Evolutionary conservation across 225 moss, liverwort and hornwort genomes (phyloP).

Genomic region (Climacium dendroides): DNA sequence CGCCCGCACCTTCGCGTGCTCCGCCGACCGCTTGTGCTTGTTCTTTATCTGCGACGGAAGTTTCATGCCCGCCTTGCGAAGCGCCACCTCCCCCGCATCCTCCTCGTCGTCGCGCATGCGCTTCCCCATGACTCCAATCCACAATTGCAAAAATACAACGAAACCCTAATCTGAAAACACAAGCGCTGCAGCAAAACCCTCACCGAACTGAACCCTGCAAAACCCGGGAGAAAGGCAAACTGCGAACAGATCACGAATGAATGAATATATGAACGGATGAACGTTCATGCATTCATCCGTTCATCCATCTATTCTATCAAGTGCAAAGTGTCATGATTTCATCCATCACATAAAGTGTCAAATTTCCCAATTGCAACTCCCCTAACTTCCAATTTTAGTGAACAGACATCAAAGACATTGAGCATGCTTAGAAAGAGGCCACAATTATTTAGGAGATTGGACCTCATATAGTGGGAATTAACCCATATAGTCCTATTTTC

Average conservation of each 20-base stretch:
- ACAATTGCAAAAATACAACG: not conserved
- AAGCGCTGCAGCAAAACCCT: not conserved
- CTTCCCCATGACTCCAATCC: constrained; percentile 30
- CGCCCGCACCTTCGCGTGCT: constrained; percentile 51
- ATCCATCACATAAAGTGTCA: too few relatives aligned
- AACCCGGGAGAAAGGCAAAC: not conserved
- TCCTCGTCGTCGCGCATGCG: constrained; percentile 40
- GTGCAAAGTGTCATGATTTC: too few relatives aligned
- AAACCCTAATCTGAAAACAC: not conserved
- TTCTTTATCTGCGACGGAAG: constrained; percentile 82
- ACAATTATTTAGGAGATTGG: too few relatives aligned
- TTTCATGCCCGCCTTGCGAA: constrained; percentile 34
- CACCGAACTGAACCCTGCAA: too few relatives aligned
- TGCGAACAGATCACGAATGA: not conserved
- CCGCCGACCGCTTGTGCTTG: constrained; percentile 63
- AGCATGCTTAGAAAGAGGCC: too few relatives aligned
- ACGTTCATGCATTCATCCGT: too few relatives aligned
- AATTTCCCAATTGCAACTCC: too few relatives aligned
- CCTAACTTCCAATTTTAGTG: too few relatives aligned
- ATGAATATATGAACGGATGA: not conserved
- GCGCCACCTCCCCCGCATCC: constrained; percentile 45
- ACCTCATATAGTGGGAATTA: too few relatives aligned
- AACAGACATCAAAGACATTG: too few relatives aligned
- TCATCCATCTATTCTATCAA: too few relatives aligned
- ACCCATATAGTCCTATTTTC: too few relatives aligned